phyloP scores from a whole-genome alignment of 1,139 yeast genomes.

The Geotrichum cucujoidarum region DNA sequence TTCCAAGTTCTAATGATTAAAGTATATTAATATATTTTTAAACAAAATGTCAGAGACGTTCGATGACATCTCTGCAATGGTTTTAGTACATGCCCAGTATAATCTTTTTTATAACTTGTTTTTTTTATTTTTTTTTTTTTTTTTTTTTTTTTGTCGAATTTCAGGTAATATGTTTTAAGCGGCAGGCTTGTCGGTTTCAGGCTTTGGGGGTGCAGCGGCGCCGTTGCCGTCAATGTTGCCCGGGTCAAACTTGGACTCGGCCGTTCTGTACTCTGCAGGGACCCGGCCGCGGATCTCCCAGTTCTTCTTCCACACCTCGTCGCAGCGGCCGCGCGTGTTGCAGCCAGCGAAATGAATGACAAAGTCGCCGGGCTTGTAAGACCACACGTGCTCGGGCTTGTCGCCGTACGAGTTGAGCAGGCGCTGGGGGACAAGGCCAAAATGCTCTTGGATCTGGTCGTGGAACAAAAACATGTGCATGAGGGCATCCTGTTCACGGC shows the following conservation, averaged over 20 bases:
- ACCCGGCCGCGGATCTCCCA: constrained; percentile 14
- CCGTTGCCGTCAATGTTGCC: background rate
- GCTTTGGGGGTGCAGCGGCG: no score
- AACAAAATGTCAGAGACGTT: no score
- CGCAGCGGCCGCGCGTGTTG: constrained; percentile 15
- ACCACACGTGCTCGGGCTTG: constrained; percentile 22
- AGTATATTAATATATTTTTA: no score
- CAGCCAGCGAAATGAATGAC: constrained; percentile 33
- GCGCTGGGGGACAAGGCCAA: constrained; percentile 37
- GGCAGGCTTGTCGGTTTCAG: no score
- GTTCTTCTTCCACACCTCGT: constrained; percentile 13
- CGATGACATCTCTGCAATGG: no score
- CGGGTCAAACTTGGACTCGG: background rate
- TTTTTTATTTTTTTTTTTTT: no score
- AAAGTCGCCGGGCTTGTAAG: constrained; percentile 29
- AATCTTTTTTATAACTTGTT: no score
- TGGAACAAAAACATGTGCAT: constrained; percentile 26
- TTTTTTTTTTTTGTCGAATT: no score
- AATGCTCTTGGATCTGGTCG: constrained; percentile 29
- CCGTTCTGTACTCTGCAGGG: constrained; percentile 9
- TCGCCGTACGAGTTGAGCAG: constrained; percentile 33
- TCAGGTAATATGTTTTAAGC: no score
- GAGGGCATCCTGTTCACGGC: constrained; percentile 25
- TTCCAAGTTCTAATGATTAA: no score
- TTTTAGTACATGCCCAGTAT: no score